Evolutionary conservation across 2,329 filamentous ascomycete species (phyloP).

Genomic region (Elsinoe batatas): DNA sequence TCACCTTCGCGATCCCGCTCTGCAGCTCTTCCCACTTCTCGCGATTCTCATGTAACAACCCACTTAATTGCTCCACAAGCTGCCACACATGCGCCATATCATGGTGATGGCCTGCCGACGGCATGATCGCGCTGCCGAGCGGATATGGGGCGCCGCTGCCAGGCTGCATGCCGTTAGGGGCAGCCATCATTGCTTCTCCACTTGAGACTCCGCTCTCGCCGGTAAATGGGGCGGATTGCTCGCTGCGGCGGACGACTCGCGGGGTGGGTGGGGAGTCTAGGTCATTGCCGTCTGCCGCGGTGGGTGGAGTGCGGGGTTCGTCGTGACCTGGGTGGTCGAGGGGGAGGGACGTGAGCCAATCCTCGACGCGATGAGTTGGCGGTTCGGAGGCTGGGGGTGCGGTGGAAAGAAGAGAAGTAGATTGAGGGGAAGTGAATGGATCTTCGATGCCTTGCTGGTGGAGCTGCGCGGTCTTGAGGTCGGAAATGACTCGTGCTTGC

Average conservation of each 20-base stretch:
- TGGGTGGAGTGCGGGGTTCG: background rate
- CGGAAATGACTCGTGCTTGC: background rate
- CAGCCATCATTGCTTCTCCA: slow-evolving; percentile 13
- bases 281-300: background rate
- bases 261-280: background rate
- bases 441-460: background rate
- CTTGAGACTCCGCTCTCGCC: background rate
- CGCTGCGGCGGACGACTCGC: background rate
- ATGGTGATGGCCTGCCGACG: slow-evolving; percentile 28
- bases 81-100: slow-evolving; percentile 31
- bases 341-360: background rate
- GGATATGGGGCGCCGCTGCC: slow-evolving; percentile 14
- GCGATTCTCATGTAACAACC: slow-evolving; percentile 28
- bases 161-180: slow-evolving; percentile 14
- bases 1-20: slow-evolving; percentile 23
- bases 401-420: background rate
- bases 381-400: background rate
- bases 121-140: slow-evolving; percentile 22
- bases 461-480: background rate
- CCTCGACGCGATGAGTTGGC: background rate
- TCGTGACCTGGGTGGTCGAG: background rate
- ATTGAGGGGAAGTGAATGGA: background rate
- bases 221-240: background rate
- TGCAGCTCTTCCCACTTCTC: slow-evolving; percentile 27
- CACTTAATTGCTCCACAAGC: slow-evolving; percentile 27